Evolutionary conservation across 106 monocot species (phyloP), one percentile per base, ranked within the genome.

Genomic region (Posidonia australis): DNA sequence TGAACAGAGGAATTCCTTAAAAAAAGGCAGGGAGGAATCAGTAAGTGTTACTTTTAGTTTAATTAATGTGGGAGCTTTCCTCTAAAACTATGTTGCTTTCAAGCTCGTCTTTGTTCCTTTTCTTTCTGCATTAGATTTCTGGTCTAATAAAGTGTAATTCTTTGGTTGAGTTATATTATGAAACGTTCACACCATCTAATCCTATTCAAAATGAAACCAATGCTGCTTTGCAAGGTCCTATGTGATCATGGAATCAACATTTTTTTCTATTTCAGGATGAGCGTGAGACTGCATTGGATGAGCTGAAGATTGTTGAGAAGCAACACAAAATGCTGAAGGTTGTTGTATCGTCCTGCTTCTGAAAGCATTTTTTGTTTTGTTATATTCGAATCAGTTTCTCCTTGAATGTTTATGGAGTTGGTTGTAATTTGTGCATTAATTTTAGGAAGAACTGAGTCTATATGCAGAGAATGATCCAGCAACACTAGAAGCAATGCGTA

Each of bases 401-500:
- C 2, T 46, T 46, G 26, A 10, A 46, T 44, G 24, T 20, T 36
- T 46, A 44, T 23, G 21, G 19, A 61, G 46, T 64, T 1, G 64
- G 23, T 64, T 62, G 7, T 30, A 24, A 49, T 17, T 17, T 58
- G 24, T n/a, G 9, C 14, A 36, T 20, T 85, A 17, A 5, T 67
- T 75, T 23, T 69, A 94, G 90, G 90, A 94, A 65, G 84, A 94
- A 74, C 18, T 94, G 68, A 67, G 63, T 30, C 72, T 68, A 41
- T 94, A 82, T 80, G 90, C 84, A 62, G 86, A 94, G 64, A 94
- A 86, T 77, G 94, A 94, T 76, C 94, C 94, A 60, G 94, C 94
- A 54, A 77, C 84, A 55, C 32, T 94, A 44, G 89, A 94, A 66
- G 64, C 79, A 67, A 80, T 87, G 84, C 79, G 94, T 94, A 84